phyloP scores from a whole-genome alignment of 805 yeast species.

The Cyberlindnera maclurae region DNA sequence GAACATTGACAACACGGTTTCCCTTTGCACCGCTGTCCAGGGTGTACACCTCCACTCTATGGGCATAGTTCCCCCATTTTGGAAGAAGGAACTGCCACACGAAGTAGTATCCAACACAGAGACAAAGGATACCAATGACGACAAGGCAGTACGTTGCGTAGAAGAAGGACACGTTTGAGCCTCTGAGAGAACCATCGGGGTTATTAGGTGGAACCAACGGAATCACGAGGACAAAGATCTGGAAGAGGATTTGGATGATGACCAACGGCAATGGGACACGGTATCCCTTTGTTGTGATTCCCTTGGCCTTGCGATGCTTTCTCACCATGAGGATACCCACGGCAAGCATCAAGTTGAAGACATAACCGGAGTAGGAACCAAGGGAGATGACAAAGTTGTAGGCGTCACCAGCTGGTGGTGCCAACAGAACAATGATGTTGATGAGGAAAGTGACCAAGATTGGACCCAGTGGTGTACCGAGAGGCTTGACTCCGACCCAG shows the following conservation, averaged over 20 bases:
- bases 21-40: conserved; percentile 65
- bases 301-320: conserved; percentile 41
- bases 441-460: conserved; percentile 66
- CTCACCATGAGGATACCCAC: conserved; percentile 53
- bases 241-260: conserved; percentile 53
- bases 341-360: conserved; percentile 56
- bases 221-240: conserved; percentile 59
- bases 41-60: conserved; percentile 42
- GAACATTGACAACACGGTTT: conserved; percentile 39
- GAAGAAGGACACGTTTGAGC: conserved; percentile 57
- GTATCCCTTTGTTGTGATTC: conserved; percentile 51
- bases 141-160: conserved; percentile 72
- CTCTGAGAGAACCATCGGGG: conserved; percentile 33
- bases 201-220: conserved; percentile 65
- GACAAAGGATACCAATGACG: conserved; percentile 57
- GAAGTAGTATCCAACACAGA: conserved; percentile 60
- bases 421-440: conserved; percentile 59
- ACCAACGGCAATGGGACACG: conserved; percentile 52
- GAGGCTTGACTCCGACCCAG: conserved; percentile 39
- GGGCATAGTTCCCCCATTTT: conserved; percentile 38
- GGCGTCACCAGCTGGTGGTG: conserved; percentile 84
- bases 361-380: conserved; percentile 70
- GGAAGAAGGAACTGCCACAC: conserved; percentile 55
- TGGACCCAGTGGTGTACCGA: conserved; percentile 47
- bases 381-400: conserved; percentile 64